Evolutionary conservation across 129 eudicot species (phyloP), one percentile per base, ranked within the genome.

Genomic region (Artemisia annua): DNA sequence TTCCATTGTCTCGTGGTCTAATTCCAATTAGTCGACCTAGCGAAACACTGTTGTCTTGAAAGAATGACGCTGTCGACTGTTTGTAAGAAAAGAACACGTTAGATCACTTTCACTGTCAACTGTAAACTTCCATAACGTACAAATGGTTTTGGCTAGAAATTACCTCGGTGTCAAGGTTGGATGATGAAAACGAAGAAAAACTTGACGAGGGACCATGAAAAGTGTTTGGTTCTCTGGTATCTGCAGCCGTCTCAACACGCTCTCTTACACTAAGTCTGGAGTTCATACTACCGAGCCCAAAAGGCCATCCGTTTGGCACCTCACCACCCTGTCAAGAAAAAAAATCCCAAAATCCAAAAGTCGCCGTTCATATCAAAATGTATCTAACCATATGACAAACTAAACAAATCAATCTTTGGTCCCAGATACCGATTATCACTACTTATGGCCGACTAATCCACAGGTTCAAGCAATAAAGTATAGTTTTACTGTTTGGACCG

Each of bases 91-190:
- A 56, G 32, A 28, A 59, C 24, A 12, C n/a, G 46, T 39, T 39
- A 39, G 11, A 39, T 39, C 46, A 39, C 46, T 39, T 39, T 1
- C 46, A 39, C 7, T 39, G 46, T 39, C 46, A 39, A 39, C 11
- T 35, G 2, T 39, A 39, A 39, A 7, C 46, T 7, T 39, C 46
- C 46, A 39, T 39, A 39, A 39, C 11, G 2, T 19, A 70, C 7
- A 51, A 49, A 43, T 51, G 64, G 58, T 49, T 14, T 10, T 53
- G 50, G 3, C 24, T 30, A 10, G 6, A 30, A 68, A 58, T 28
- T 78, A 91, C 95, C 97, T 88, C 96, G 5, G 95, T 91, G 67
- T 91, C 97, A 30, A 91, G 87, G 79, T 84, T 86, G 75, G 97
- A 91, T 62, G 97, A 88, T 15, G 97, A 69, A 63, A 86, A 91